Conservation (phyloP, 2,329 filamentous ascomycete genomes). For the Scytalidium sp. region DNA sequence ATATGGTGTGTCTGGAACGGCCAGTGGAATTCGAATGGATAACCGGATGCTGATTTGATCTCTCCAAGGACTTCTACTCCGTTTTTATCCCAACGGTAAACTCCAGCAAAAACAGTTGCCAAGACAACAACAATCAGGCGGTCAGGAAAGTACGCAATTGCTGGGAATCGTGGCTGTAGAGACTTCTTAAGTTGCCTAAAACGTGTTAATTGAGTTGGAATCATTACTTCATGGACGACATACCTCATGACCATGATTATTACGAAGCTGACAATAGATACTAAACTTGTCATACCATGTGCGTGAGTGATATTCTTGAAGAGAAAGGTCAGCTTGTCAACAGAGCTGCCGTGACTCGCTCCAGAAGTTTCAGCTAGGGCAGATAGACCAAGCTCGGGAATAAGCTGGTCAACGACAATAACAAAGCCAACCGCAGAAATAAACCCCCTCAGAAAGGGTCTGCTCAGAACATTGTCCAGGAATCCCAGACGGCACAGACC, state of each 20-base stretch:
- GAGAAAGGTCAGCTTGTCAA: constrained; percentile 83
- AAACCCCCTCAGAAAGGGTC: constrained; percentile 90
- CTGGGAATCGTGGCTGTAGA: constrained; percentile 74
- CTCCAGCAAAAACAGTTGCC: constrained; percentile 76
- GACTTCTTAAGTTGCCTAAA: constrained; percentile 74
- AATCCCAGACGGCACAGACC: constrained; percentile 86
- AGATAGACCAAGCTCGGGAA: constrained; percentile 81
- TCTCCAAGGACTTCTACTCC: constrained; percentile 83
- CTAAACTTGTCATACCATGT: constrained; percentile 71
- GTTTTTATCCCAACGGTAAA: constrained; percentile 71
- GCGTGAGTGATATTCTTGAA: constrained; percentile 60
- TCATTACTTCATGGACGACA: constrained; percentile 21
- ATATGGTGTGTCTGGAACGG: constrained; percentile 77
- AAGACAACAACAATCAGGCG: constrained; percentile 86
- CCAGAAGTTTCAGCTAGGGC: constrained; percentile 53
- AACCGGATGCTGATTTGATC: constrained; percentile 70
- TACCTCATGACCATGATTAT: constrained; percentile 91
- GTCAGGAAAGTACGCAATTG: constrained; percentile 86
- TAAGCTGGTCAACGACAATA: constrained; percentile 91
- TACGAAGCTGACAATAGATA: constrained; percentile 76
- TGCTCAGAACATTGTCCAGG: constrained; percentile 87
- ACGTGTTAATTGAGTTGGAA: constrained; percentile 11
- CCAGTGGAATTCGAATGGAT: constrained; percentile 77
- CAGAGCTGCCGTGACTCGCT: constrained; percentile 79
- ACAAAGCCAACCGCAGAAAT: constrained; percentile 97